Percentiles rank a stretch among this genome's conserved stretches.
Conservation (phyloP, 2,329 filamentous ascomycete genomes). For the Dothideomycetes sp. region DNA sequence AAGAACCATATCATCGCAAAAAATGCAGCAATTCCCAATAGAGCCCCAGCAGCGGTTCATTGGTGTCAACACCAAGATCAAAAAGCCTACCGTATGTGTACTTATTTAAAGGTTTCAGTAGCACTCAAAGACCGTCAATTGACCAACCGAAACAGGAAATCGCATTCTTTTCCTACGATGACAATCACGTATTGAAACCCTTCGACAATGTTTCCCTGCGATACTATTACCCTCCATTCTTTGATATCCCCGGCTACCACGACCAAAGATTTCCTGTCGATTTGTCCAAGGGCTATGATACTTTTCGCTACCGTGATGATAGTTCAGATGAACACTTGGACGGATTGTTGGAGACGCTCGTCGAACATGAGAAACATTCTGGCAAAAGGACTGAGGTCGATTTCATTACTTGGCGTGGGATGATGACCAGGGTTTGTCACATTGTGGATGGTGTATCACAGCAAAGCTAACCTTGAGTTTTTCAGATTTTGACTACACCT, state of each 20-base stretch:
- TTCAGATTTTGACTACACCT: constrained; percentile 74
- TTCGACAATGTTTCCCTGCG: constrained; percentile 66
- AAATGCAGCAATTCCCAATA: constrained; percentile 5
- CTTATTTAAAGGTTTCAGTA: neutral
- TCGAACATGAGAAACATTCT: constrained; percentile 60
- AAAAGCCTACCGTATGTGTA: constrained; percentile 7
- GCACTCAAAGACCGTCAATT: neutral
- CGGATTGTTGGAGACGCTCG: constrained; percentile 67
- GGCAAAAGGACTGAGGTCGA: constrained; percentile 63
- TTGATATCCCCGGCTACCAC: constrained; percentile 19
- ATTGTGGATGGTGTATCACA: neutral
- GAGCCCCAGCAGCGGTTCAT: constrained; percentile 4
- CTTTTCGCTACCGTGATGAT: constrained; percentile 75
- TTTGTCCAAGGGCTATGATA: constrained; percentile 71
- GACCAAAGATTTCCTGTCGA: constrained; percentile 49
- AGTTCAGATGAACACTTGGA: constrained; percentile 79
- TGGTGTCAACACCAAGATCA: constrained; percentile 8
- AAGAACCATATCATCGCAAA: too few relatives aligned
- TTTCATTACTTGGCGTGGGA: constrained; percentile 87
- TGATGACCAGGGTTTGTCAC: constrained; percentile 84
- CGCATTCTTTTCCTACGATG: constrained; percentile 85
- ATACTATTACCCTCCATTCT: constrained; percentile 70
- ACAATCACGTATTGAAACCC: constrained; percentile 64
- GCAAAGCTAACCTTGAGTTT: constrained; percentile 10
- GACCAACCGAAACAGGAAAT: constrained; percentile 53